Evolutionary conservation across 2,329 filamentous ascomycete genomes (phyloP), one percentile per base, ranked within the genome.

Genomic region (Aspergillus viridinutans): DNA sequence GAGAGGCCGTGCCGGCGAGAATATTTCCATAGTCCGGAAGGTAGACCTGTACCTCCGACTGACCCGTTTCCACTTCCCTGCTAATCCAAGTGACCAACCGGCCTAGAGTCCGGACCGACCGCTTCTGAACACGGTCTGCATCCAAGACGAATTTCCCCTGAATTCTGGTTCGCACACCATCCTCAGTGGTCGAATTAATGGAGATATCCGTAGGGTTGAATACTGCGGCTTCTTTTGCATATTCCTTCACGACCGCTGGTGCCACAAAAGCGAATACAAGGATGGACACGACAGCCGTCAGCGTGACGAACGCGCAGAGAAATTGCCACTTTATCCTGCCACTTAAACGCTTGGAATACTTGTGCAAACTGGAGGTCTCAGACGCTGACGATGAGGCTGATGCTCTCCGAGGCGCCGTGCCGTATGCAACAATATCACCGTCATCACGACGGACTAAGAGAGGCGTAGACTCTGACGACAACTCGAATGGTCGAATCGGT

Each of bases 81-180:
- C 90, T 90, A 63, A 97, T 82, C 84, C 89, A 93, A 1, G 92
- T 96, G 20, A 87, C 86, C 23, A 90, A 82, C 55, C 84, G 83
- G 45, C 94, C 94, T 52, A 97, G 76, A 63, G 88, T 85, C 61
- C 90, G 84, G 28, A 93, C 84, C 54, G 86, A 81, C 52, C 84
- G 80, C 63, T 89, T 89, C 59, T 82, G 75, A 21, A 97, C 92
- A 52, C 86, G 86, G 4, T 84, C 84, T 0, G 88, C 88, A 72
- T 97, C 91, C 63, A 99, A 84, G 47, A 80, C 82, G 67, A 97
- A 90, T 54, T 89, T 88, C 21, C 90, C 93, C 67, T 92, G 88
- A 49, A 99, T 81, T 61, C 91, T 86, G 32, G 90, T 89, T 59
- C 83, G 85, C 8, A 97, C 84, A 12, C 94, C 93, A 57, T 87